Evolutionary conservation across 306 rosid species (phyloP), one percentile per base, ranked within the genome.

Genomic region (Hippophae tibetana): DNA sequence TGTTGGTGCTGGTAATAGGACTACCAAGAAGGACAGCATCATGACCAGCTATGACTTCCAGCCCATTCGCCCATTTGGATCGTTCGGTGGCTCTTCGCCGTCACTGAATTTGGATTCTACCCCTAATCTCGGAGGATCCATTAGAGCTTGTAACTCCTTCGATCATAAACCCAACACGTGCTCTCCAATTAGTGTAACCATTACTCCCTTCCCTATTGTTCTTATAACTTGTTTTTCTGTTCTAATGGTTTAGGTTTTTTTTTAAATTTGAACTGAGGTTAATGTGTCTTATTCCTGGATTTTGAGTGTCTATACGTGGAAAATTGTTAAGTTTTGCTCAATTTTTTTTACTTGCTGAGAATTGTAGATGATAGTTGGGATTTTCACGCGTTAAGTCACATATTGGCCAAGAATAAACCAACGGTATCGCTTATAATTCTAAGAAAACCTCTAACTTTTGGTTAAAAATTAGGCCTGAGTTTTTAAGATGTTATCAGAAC

Each of bases 21-120:
- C 74, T 60, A 5, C 56, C 56, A 76, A 58, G 68, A 62, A 67
- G 59, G 93, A 78, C 13, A 87, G 73, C 23, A 84, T 89, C 71
- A 53, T 80, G 50, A 86, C 95, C 42, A 84, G 85, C 66, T 89
- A 86, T 69, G 97, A 89, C 80, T 89, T 89, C 76, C 89, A 84
- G 53, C 95, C 95, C 13, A 78, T 89, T 80, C 93, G 80, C 8
- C 82, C 90, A 4, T n/a, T 54, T 50, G 59, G 67, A 31, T 69
- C 78, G 43, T 23, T 38, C 41, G 67, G 42, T n/a, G 42, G 59
- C 51, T 46, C 86, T 56, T 66, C 42, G 0, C 60, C 26, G 61
- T 58, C 79, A 26, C 43, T 71, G 13, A 86, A 57, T 63, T 66
- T 69, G 63, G 84, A 80, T 63, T 69, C 73, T 50, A 13, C 78